A percentile compares a stretch with the other conserved stretches of the same genome.
Conservation (phyloP, 495 filamentous ascomycete species). For the Evernia prunastri region DNA sequence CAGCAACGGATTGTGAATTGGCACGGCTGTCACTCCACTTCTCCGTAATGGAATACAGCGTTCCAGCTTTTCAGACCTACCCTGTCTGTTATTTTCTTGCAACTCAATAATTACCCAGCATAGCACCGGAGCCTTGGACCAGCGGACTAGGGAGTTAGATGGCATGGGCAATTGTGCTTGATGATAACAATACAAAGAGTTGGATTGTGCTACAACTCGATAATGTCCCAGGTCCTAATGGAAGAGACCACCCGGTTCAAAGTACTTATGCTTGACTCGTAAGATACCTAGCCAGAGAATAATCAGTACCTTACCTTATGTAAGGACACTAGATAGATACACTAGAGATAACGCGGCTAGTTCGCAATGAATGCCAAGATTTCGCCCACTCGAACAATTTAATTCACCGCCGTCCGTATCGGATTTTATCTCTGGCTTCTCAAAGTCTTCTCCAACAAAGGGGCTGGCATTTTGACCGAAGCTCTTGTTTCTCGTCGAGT, state of each 20-base stretch:
- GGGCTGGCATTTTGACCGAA: background rate
- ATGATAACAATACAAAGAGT: slow-evolving; percentile 7
- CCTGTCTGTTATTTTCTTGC: background rate
- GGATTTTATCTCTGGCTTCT: background rate
- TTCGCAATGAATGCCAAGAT: slow-evolving; percentile 10
- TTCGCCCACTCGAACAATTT: slow-evolving; percentile 17
- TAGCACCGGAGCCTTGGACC: slow-evolving; percentile 8
- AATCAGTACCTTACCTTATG: slow-evolving; percentile 1
- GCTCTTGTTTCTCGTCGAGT: background rate
- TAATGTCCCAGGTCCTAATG: background rate
- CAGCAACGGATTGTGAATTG: background rate
- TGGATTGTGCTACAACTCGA: background rate
- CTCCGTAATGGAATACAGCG: background rate
- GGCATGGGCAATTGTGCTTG: background rate
- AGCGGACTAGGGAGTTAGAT: background rate
- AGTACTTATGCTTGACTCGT: background rate
- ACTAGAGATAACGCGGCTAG: slow-evolving; percentile 1
- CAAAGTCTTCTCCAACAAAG: background rate
- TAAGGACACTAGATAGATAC: background rate
- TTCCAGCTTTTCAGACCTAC: background rate
- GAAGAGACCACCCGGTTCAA: background rate
- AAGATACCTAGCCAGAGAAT: too few species aligned
- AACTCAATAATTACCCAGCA: slow-evolving; percentile 3
- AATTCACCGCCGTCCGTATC: background rate
- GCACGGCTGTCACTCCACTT: background rate